Base-by-base conservation (phyloP, 257 asterid species). In the Primulina eburnea region DNA sequence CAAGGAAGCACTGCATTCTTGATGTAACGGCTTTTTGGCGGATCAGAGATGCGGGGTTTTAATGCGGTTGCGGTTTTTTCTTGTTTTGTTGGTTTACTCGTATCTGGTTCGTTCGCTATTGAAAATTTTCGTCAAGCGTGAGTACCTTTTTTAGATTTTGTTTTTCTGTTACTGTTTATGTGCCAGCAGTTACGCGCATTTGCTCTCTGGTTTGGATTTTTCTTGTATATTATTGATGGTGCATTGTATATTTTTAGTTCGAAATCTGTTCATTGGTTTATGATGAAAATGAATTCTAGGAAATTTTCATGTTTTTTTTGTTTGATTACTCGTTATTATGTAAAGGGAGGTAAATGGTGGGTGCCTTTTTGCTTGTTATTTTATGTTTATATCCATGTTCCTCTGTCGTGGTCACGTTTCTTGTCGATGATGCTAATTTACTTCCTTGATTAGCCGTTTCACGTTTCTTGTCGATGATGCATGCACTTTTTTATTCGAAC, bases 81-180 rank as follows among this genome's bases (percentile, higher is more conserved):
- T 11, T 30, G 83, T 68, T 64, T 86, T 65, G 69, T 89, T 8
- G 81, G 82, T 29, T 37, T 84, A 65, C 77, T 78, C 58, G 83
- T 83, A 69, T 74, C 78, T 71, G 87, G 80, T 70, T 83, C 86
- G 4, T 71, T 63, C 66, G 80, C 90, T 6, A 64, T 83, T 62
- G 96, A 87, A 8, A 70, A 86, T 81, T 83, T 80, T 76, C 92
- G 84, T 70, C 96, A 86, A 82, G 89, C 97, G 99, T 93, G 83
- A 93, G 96, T 76, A 68, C 17, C 35, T 65, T 53, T 63, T 72
- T 18, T 18, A 7, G 20, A 21, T 38, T 62, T 14, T 40, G 34
- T 26, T 8, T 62, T 14, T 63, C 14, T 16, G 6, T 67, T 29
- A 8, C 6, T 67, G 52, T 43, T 64, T n/a, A 0, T 40, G 50